Evolutionary conservation across 306 rosid genomes (phyloP), one percentile per base, ranked within the genome.

Genomic region (Psophocarpus tetragonolobus): DNA sequence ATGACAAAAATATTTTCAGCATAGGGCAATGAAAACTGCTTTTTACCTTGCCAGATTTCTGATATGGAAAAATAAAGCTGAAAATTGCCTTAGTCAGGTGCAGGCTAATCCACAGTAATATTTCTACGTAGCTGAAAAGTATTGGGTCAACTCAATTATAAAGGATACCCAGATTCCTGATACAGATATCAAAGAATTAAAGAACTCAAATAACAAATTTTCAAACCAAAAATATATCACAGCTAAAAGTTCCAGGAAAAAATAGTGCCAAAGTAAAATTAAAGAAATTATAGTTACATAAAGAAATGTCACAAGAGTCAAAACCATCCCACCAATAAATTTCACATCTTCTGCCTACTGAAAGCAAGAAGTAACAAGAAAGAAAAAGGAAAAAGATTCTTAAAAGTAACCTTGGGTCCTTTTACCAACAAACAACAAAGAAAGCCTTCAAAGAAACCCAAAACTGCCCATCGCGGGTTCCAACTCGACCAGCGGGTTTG

Each of bases 61-160:
- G 97, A 68, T 94, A 95, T 32, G 98, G 97, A 66, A 85, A 87
- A 74, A 84, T 86, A 41, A 95, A 90, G 85, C 97, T 92, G 39
- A 95, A 86, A 80, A 91, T 92, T 35, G 97, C 58, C 89, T 95
- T 95, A 95, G 85, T 64, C 98, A 80, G 97, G 97, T 44, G 97
- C 97, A 15, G 93, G 90, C 67, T 95, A 97, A 62, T 95, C 97
- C 83, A 89, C 84, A n/a, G 98, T 95, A 74, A 95, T 44, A 32
- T 93, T 95, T 54, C 97, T 87, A 36, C 73, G 90, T 29, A 95
- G 87, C 97, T 95, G 81, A 81, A 84, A 17, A 61, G 68, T 36
- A 82, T 61, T 81, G 51, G 44, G 63, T 73, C 80, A 73, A 77
- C 27, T 73, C 1, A 13, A 67, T 23, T 47, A 39, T 32, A 36